Base-by-base conservation (phyloP, 163 green algal genomes). In the Volvox carteri region DNA sequence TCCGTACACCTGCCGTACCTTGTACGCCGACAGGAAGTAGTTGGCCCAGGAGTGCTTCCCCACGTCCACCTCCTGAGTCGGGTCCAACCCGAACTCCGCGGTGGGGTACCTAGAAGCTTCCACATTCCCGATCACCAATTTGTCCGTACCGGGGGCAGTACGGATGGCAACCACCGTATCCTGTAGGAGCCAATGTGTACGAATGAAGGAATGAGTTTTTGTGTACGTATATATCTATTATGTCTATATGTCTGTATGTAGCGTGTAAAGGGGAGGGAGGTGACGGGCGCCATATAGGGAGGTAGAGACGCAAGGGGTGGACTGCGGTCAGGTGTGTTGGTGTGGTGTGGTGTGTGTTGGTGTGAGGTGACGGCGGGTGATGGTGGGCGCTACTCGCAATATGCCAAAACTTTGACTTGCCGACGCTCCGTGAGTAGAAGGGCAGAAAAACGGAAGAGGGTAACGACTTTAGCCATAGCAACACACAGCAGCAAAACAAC, bases 1-100 rank as follows among this genome's bases (percentile, higher is more conserved):
- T n/a, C n/a, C n/a, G n/a, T n/a, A n/a, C n/a, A n/a, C n/a, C n/a
- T n/a, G n/a, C n/a, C 86, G 1, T 23, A 94, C 95, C 92, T 99
- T 99, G 92, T 98, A 99, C 4, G 97, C 98, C 11, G 93, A 95
- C 18, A 99, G 42, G 52, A 99, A 97, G 93, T 99, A 99, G 93
- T 99, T 99, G 68, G 92, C 96, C 98, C 98, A 99, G 44, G 78
- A 95, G 94, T 99, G 97, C 46, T 98, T 93, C 30, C 89, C 92
- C 19, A 92, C 81, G 80, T 98, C 94, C 9, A 99, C 96, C 25
- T 86, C 75, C 94, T 98, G 95, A 1, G 83, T 54, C 1, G 95
- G 95, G 85, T 98, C 95, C 11, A 93, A 74, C 8, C n/a, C 44
- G 74, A 98, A 98, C 19, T 90, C 90, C 14, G 92, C 76, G 2